Evolutionary conservation across 139 green algal genomes (phyloP).

Genomic region (Pleodorina starrii): DNA sequence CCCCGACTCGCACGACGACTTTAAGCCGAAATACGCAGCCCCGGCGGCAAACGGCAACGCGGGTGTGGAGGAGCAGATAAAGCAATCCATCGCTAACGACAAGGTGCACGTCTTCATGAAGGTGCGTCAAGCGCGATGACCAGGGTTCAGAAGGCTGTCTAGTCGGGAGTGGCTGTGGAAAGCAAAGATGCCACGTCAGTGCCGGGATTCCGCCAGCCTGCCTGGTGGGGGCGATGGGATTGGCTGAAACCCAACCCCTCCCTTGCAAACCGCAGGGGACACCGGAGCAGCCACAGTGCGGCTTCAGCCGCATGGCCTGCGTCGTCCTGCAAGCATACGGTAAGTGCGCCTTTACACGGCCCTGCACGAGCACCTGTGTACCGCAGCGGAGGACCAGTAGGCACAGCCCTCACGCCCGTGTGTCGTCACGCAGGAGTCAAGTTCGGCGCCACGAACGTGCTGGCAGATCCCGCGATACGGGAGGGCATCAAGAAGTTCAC

Average conservation of each 20-base stretch:
- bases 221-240: too few species aligned
- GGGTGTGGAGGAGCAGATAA: constrained; percentile 57
- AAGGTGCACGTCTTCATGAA: constrained; percentile 98
- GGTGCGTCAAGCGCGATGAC: constrained; percentile 63
- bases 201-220: too few species aligned
- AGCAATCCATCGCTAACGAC: constrained; percentile 80
- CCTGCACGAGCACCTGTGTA: neutral
- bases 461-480: constrained; percentile 87
- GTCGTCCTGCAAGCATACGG: constrained; percentile 91
- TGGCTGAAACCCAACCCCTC: too few species aligned
- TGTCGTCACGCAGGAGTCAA: constrained; percentile 74
- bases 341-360: constrained; percentile 51
- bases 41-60: neutral
- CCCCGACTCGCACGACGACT: constrained; percentile 89
- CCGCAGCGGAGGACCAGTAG: constrained; percentile 64
- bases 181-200: too few species aligned
- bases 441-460: constrained; percentile 90
- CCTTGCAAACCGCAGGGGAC: constrained; percentile 59
- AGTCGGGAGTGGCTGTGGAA: too few species aligned
- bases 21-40: constrained; percentile 86
- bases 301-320: constrained; percentile 94
- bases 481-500: constrained; percentile 96
- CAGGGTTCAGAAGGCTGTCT: too few species aligned
- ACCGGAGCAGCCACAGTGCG: constrained; percentile 87
- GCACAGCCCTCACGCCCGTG: neutral